Evolutionary conservation across 2,329 filamentous ascomycete species (phyloP).

Genomic region (Pseudohalonectria lignicola): DNA sequence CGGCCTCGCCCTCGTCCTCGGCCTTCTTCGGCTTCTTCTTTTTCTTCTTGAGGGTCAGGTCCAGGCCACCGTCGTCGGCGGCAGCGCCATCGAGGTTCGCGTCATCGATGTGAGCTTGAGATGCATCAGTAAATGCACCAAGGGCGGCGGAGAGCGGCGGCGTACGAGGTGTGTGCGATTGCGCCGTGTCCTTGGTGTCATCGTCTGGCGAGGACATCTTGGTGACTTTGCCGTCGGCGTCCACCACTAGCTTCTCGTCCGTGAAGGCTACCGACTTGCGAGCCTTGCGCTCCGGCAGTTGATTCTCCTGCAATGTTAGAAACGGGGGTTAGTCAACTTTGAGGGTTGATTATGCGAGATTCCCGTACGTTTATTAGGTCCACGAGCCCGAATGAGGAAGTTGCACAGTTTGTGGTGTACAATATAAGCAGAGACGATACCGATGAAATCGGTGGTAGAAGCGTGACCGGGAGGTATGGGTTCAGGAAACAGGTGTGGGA

Average conservation of each 20-base stretch:
- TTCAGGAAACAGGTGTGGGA: no score
- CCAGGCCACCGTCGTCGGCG: constrained; percentile 46
- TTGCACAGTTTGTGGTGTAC: no score
- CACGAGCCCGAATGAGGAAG: no score
- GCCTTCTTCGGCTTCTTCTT: constrained; percentile 52
- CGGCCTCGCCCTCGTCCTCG: constrained; percentile 39
- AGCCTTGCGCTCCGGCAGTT: constrained; percentile 9
- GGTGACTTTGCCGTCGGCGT: constrained; percentile 78
- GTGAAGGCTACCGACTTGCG: constrained; percentile 85
- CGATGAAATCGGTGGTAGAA: no score
- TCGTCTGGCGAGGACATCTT: constrained; percentile 59
- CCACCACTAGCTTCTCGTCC: constrained; percentile 77
- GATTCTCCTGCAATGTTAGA: constrained; percentile 2
- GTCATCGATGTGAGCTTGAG: constrained; percentile 25
- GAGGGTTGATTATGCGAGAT: not conserved
- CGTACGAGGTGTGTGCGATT: constrained; percentile 66
- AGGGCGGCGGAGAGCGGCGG: constrained; percentile 45
- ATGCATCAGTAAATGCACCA: constrained; percentile 41
- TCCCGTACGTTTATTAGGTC: no score
- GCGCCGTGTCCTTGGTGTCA: constrained; percentile 69
- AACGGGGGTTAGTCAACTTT: not conserved
- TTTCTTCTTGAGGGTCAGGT: constrained; percentile 64
- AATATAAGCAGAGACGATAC: no score
- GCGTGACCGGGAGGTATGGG: no score
- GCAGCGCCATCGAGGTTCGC: constrained; percentile 14